Conservation (phyloP, 352 stramenopile genomes). For the Plasmopara muralis region DNA sequence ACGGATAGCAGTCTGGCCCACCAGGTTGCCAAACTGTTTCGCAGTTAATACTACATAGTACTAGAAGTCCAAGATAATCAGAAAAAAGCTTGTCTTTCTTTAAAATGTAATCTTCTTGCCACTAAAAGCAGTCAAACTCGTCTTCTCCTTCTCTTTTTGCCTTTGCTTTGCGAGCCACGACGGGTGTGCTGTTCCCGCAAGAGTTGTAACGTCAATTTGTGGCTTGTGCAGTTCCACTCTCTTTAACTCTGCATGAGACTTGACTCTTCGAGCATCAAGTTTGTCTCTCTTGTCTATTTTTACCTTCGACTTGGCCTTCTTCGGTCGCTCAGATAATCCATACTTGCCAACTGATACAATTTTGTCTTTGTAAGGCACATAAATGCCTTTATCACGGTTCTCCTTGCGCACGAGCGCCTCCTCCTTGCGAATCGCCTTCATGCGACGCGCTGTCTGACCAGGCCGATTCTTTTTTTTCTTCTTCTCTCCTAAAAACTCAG, state of each 20-base stretch:
- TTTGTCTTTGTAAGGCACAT: conserved; percentile 28
- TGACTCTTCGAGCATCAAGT: conserved; percentile 9
- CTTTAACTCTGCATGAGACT: conserved; percentile 14
- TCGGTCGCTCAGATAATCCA: conserved; percentile 64
- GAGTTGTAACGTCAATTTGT: conserved; percentile 4
- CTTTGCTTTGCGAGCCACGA: conserved; percentile 80
- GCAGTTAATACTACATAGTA: conserved; percentile 20
- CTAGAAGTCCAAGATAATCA: too few relatives aligned
- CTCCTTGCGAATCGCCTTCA: conserved; percentile 72
- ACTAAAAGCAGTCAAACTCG: conserved; percentile 53
- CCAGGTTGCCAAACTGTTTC: conserved; percentile 83
- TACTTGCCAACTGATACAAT: conserved; percentile 39
- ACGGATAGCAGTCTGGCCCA: conserved; percentile 77
- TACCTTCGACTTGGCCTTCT: conserved; percentile 48
- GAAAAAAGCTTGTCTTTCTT: not conserved
- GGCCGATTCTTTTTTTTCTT: conserved; percentile 83
- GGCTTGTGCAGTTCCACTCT: conserved; percentile 15
- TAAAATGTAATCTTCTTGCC: conserved; percentile 83
- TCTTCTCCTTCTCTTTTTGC: conserved; percentile 78
- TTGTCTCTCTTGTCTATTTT: conserved; percentile 20
- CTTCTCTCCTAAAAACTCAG: conserved; percentile 77
- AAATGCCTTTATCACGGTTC: conserved; percentile 37
- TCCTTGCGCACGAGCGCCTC: conserved; percentile 43
- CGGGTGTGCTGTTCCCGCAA: conserved; percentile 36
- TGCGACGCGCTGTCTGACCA: conserved; percentile 67